Percentiles rank a stretch among this genome's conserved stretches.
Evolutionary conservation across 805 yeast genomes (phyloP).

Genomic region (Vanderwaltozyma tropicalis): DNA sequence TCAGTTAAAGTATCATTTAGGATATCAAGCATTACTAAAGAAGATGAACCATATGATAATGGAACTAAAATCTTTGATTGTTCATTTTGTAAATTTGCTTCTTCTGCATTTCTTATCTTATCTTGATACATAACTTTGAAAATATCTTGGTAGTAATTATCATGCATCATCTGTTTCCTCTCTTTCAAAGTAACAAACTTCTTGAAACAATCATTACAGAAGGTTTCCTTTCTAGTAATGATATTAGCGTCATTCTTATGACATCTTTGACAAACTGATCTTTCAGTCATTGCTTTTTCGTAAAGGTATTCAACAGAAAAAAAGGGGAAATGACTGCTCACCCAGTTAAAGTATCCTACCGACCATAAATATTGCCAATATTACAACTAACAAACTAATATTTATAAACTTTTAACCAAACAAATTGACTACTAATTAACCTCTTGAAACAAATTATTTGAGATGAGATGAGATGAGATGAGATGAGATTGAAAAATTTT

Average conservation of each 20-base stretch:
- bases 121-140: slow-evolving; percentile 33
- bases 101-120: slow-evolving; percentile 13
- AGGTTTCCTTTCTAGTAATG: slow-evolving; percentile 24
- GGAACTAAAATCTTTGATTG: slow-evolving; percentile 44
- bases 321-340: too few species aligned
- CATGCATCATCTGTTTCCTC: slow-evolving; percentile 58
- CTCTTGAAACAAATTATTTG: background rate
- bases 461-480: slow-evolving; percentile 1
- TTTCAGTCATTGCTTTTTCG: background rate
- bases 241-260: slow-evolving; percentile 10
- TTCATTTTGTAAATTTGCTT: slow-evolving; percentile 26
- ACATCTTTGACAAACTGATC: slow-evolving; percentile 17
- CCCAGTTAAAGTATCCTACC: too few species aligned
- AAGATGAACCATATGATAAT: slow-evolving; percentile 50
- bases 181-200: slow-evolving; percentile 71
- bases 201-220: slow-evolving; percentile 45
- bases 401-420: too few species aligned
- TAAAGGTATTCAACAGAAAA: too few species aligned
- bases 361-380: too few species aligned
- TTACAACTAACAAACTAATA: too few species aligned
- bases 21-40: slow-evolving; percentile 61
- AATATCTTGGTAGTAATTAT: slow-evolving; percentile 62
- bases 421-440: too few species aligned
- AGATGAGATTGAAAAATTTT: background rate
- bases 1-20: slow-evolving; percentile 49